Evolutionary conservation across 176 grass and related monocot genomes (phyloP).

Genomic region (Oryza nivara): DNA sequence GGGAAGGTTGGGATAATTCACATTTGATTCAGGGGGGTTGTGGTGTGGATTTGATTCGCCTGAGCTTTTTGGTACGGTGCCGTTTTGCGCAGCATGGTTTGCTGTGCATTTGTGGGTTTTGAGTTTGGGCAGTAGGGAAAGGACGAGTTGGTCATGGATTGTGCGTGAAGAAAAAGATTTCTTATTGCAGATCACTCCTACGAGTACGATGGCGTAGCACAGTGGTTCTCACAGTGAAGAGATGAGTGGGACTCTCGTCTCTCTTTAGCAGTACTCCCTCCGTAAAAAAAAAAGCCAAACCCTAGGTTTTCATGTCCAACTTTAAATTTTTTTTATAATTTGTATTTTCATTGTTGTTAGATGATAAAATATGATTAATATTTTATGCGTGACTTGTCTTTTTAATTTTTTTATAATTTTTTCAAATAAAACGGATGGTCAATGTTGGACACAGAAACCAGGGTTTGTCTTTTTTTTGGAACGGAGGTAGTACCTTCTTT

Average conservation of each 20-base stretch:
- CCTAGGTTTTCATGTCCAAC: too few relatives aligned
- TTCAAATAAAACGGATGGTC: too few relatives aligned
- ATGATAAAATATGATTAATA: too few relatives aligned
- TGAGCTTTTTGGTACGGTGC: not conserved
- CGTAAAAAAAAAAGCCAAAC: too few relatives aligned
- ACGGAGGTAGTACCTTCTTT: not conserved
- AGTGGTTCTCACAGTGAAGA: not conserved
- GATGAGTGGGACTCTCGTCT: not conserved
- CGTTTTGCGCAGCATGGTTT: not conserved
- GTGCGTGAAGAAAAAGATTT: slow-evolving; percentile 44
- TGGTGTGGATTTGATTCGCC: not conserved
- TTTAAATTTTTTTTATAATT: too few relatives aligned
- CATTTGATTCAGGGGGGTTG: not conserved
- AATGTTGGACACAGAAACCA: too few relatives aligned
- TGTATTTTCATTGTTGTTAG: too few relatives aligned
- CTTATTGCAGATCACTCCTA: not conserved
- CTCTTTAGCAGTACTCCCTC: too few relatives aligned
- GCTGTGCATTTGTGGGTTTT: not conserved
- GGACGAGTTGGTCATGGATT: slow-evolving; percentile 30
- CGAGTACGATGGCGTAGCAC: not conserved
- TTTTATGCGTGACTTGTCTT: too few relatives aligned
- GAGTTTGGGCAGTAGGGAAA: not conserved
- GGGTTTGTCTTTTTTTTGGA: too few relatives aligned
- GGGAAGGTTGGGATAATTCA: not conserved
- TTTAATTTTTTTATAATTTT: too few relatives aligned